Evolutionary conservation across 495 filamentous ascomycete genomes (phyloP).

Genomic region (Trichoderma reesei): DNA sequence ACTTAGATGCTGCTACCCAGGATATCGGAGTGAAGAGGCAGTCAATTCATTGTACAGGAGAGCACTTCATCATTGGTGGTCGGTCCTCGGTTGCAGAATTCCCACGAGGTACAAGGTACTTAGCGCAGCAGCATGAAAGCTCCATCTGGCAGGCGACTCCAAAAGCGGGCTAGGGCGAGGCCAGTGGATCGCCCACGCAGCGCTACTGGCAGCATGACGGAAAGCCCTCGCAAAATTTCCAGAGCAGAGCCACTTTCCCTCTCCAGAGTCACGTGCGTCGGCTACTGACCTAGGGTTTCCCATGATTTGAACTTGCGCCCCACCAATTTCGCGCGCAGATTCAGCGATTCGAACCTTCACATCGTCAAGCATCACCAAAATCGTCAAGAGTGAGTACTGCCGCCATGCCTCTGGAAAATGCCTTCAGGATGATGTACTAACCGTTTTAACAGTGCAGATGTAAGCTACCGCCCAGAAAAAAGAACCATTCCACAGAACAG

Average conservation of each 20-base stretch:
- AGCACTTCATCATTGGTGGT: too few species aligned
- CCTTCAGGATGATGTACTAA: slow-evolving; percentile 15
- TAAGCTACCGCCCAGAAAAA: slow-evolving; percentile 35
- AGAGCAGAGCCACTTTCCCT: not conserved
- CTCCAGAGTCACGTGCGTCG: not conserved
- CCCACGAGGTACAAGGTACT: too few species aligned
- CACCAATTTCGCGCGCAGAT: slow-evolving; percentile 11
- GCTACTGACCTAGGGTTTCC: slow-evolving; percentile 33
- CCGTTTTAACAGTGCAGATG: slow-evolving; percentile 63
- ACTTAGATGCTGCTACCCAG: too few species aligned
- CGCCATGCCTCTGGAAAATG: not conserved
- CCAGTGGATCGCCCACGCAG: not conserved
- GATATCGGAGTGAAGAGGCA: too few species aligned
- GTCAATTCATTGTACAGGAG: too few species aligned
- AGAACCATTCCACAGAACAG: too few species aligned
- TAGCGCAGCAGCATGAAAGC: too few species aligned
- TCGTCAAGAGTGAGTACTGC: slow-evolving; percentile 31
- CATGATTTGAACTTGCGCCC: slow-evolving; percentile 9
- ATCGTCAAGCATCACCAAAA: slow-evolving; percentile 20
- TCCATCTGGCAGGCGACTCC: too few species aligned
- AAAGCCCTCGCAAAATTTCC: not conserved
- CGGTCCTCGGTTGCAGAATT: too few species aligned
- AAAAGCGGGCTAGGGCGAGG: not conserved
- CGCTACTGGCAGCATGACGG: not conserved
- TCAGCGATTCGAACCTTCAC: slow-evolving; percentile 18